phyloP scores from a whole-genome alignment of 1,139 yeast species.

The Diutina mesorugosa region DNA sequence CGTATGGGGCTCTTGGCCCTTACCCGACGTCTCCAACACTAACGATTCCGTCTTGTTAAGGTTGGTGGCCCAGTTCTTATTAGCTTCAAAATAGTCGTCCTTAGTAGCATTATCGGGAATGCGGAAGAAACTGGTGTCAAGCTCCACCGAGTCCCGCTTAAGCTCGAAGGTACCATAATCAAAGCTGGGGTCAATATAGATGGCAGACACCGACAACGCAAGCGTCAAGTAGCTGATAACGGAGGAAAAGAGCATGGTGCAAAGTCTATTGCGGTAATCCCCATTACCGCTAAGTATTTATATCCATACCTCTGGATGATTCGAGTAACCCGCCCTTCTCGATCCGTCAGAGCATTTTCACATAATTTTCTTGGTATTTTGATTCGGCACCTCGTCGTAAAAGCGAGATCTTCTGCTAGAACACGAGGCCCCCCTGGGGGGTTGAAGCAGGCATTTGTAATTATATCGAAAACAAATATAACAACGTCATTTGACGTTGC shows the following conservation, averaged over 20 bases:
- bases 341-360: neutral
- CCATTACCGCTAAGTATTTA: neutral
- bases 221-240: neutral
- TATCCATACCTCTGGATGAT: neutral
- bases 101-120: neutral
- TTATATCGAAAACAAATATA: too few species aligned
- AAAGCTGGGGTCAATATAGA: neutral
- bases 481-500: too few species aligned
- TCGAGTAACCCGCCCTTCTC: neutral
- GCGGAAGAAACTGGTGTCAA: neutral
- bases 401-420: neutral
- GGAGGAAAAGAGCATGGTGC: neutral
- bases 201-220: neutral
- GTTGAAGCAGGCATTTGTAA: too few species aligned
- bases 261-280: neutral
- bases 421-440: neutral
- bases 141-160: neutral
- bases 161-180: neutral
- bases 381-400: neutral
- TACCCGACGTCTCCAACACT: neutral
- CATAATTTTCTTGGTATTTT: neutral
- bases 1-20: conserved; percentile 1
- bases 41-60: neutral
- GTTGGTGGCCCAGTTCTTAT: neutral
- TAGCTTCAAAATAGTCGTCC: neutral